Evolutionary conservation across 1,284 basidiomycete genomes (phyloP).

Genomic region (Austroboletus niveus): DNA sequence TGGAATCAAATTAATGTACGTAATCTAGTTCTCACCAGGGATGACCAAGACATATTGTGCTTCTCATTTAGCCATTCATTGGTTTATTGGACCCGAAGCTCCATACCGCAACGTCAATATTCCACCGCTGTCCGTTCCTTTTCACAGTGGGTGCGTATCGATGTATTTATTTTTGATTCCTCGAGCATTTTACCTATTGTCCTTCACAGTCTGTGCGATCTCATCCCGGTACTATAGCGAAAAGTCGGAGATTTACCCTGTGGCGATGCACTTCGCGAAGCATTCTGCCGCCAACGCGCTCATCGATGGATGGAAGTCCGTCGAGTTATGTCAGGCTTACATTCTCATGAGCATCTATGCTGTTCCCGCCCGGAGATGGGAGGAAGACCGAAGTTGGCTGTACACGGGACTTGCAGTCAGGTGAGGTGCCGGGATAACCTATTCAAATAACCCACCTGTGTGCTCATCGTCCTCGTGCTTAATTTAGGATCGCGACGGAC

Average conservation of each 20-base stretch:
- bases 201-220: conserved; percentile 64
- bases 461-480: not conserved
- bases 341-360: conserved; percentile 78
- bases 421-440: conserved; percentile 16
- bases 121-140: conserved; percentile 75
- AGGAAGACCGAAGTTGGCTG: conserved; percentile 80
- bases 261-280: conserved; percentile 86
- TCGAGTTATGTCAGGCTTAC: conserved; percentile 58
- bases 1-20: conserved; percentile 69
- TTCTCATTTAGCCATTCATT: conserved; percentile 58
- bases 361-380: conserved; percentile 77
- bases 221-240: conserved; percentile 72
- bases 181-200: not conserved
- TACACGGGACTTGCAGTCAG: conserved; percentile 79
- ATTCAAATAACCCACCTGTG: not conserved
- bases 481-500: conserved; percentile 70
- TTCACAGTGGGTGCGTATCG: conserved; percentile 72
- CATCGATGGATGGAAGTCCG: conserved; percentile 76
- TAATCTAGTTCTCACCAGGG: not conserved
- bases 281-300: conserved; percentile 76
- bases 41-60: not conserved
- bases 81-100: conserved; percentile 70
- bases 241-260: conserved; percentile 77
- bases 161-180: not conserved
- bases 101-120: conserved; percentile 71